Evolutionary conservation across 805 yeast genomes (phyloP).

Genomic region (Blastobotrys attinorum): DNA sequence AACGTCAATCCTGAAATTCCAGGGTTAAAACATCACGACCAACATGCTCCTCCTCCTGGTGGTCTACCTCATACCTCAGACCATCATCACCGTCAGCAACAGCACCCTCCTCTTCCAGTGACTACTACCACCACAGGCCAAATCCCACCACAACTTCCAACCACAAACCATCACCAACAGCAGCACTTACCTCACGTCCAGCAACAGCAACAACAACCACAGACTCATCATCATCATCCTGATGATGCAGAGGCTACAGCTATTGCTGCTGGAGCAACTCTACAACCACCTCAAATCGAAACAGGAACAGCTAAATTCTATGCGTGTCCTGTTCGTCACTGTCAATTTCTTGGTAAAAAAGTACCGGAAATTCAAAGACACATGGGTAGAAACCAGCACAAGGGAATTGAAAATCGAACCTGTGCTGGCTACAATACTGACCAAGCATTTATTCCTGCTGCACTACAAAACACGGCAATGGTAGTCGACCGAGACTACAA

Average conservation of each 20-base stretch:
- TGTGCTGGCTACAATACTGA: not conserved
- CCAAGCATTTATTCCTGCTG: not conserved
- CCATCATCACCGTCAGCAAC: too few relatives aligned
- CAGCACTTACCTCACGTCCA: not conserved
- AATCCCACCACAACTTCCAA: not conserved
- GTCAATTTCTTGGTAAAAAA: constrained; percentile 1
- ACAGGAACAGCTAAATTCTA: not conserved
- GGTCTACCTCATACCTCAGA: too few relatives aligned
- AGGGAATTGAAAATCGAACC: not conserved
- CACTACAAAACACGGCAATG: not conserved
- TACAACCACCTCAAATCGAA: not conserved
- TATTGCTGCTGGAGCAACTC: not conserved
- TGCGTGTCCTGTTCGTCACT: not conserved
- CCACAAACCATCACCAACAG: not conserved
- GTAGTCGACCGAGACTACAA: constrained; percentile 1
- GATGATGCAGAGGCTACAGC: not conserved
- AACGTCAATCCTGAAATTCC: not conserved
- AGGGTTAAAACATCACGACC: not conserved
- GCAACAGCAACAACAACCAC: not conserved
- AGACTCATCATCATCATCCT: not conserved
- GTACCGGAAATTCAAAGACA: not conserved
- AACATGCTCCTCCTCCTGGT: too few relatives aligned
- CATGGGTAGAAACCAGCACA: constrained; percentile 1
- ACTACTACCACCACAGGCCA: too few relatives aligned
- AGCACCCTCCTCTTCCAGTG: too few relatives aligned